Conservation (phyloP, 139 green algal species). For the Haematococcus lacustris region DNA sequence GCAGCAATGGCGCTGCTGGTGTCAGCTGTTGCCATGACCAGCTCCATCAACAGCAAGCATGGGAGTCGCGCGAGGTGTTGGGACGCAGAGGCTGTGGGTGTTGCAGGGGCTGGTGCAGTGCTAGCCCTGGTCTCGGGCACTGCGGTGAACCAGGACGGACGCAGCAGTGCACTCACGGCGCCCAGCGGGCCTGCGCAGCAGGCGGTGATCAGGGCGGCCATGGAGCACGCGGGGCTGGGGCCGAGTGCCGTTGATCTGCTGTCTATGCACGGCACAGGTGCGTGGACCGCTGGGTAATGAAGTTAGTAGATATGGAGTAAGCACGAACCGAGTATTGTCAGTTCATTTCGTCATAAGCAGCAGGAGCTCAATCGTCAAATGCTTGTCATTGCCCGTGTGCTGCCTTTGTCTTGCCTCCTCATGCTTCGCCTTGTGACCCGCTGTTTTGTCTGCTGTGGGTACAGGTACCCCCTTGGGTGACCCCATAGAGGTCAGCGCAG, state of each 20-base stretch:
- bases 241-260: conserved; percentile 30
- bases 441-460: conserved; percentile 13
- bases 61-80: too few species aligned
- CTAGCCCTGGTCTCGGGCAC: conserved; percentile 35
- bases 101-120: too few species aligned
- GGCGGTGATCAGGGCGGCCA: conserved; percentile 50
- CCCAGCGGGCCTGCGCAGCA: conserved; percentile 82
- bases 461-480: conserved; percentile 71
- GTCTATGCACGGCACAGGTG: conserved; percentile 75
- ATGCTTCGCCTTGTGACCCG: too few species aligned
- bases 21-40: conserved; percentile 9
- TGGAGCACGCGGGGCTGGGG: conserved; percentile 27
- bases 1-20: conserved; percentile 33
- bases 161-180: conserved; percentile 77
- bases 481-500: conserved; percentile 81
- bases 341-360: neutral
- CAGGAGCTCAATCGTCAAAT: neutral
- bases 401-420: neutral
- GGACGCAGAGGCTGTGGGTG: too few species aligned
- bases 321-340: neutral
- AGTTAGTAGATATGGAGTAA: neutral
- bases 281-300: conserved; percentile 27
- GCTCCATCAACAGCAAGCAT: conserved; percentile 4
- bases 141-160: conserved; percentile 84
- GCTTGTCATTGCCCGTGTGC: neutral